Conservation (phyloP, 164 flowering plant genomes). For the Vitis labrusca region DNA sequence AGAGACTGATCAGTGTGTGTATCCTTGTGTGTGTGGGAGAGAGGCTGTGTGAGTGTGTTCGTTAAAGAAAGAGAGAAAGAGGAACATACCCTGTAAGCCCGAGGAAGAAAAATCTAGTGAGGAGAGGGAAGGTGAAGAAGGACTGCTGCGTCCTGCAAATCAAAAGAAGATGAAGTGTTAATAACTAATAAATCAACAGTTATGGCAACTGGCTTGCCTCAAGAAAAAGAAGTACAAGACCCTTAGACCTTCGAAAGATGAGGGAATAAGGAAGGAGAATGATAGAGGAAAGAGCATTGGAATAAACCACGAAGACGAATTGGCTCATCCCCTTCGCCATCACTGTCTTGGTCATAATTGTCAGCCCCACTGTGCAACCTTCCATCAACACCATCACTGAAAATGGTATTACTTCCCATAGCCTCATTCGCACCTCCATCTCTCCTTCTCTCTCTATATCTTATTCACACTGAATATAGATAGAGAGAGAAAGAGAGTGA, state of each 20-base stretch:
- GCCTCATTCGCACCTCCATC: constrained; percentile 7
- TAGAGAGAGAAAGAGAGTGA: neutral
- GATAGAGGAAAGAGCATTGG: constrained; percentile 44
- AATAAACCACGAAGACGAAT: constrained; percentile 50
- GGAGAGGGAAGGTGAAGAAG: constrained; percentile 27
- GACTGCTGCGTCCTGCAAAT: constrained; percentile 7
- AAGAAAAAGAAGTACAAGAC: constrained; percentile 6
- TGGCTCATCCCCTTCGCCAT: constrained; percentile 47
- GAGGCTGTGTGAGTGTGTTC: no score
- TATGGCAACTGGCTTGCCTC: neutral
- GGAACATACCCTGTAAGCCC: constrained; percentile 44
- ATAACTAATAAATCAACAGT: no score
- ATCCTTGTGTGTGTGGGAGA: no score
- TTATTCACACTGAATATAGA: neutral
- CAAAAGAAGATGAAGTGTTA: no score
- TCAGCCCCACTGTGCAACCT: constrained; percentile 37
- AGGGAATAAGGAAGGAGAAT: constrained; percentile 44
- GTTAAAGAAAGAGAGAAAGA: neutral
- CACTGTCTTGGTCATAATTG: constrained; percentile 41
- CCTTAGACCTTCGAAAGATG: constrained; percentile 17
- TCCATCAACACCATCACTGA: constrained; percentile 43
- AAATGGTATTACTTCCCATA: constrained; percentile 30
- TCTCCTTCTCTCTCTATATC: neutral
- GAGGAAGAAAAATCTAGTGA: constrained; percentile 36
- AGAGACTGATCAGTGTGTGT: neutral